These are phyloP conservation scores for Cyclaneusma minus DNA, from an alignment of 2,329 filamentous ascomycete species.

Conservation along the genomic window DNA sequence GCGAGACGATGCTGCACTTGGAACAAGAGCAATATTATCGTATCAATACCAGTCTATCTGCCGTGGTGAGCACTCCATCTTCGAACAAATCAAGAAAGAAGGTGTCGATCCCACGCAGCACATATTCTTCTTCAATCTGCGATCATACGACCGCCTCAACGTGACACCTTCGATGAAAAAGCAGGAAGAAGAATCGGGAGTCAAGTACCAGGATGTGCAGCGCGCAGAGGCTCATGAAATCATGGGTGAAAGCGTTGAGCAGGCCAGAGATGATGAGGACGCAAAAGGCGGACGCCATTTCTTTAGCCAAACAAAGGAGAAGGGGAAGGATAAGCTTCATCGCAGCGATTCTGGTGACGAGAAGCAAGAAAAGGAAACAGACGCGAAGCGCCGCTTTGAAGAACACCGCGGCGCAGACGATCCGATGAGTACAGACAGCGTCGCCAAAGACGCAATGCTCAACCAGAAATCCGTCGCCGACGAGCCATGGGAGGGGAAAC, in stretches of 20 bases:
- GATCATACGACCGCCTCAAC: slow-evolving; percentile 85
- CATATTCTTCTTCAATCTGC: slow-evolving; percentile 87
- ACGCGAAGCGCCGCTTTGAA: slow-evolving; percentile 38
- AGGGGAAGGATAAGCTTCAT: slow-evolving; percentile 25
- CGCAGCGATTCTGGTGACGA: slow-evolving; percentile 19
- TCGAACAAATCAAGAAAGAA: slow-evolving; percentile 55
- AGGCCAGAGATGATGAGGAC: slow-evolving; percentile 27
- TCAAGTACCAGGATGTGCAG: slow-evolving; percentile 76
- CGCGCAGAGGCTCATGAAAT: slow-evolving; percentile 79
- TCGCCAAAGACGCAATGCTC: slow-evolving; percentile 74
- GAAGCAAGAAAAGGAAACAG: slow-evolving; percentile 23
- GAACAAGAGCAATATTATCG: slow-evolving; percentile 88
- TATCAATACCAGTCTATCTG: slow-evolving; percentile 96
- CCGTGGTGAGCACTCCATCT: slow-evolving; percentile 83
- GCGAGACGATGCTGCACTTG: slow-evolving; percentile 64
- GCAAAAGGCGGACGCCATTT: too few species aligned
- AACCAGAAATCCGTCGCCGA: slow-evolving; percentile 45
- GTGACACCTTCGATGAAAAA: slow-evolving; percentile 58
- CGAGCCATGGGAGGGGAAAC: slow-evolving; percentile 60
- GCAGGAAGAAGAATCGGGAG: slow-evolving; percentile 66
- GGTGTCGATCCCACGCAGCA: slow-evolving; percentile 67
- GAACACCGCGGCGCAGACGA: slow-evolving; percentile 15
- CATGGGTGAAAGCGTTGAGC: slow-evolving; percentile 61
- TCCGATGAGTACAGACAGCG: slow-evolving; percentile 23
- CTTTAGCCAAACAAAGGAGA: slow-evolving; percentile 27